These are phyloP conservation scores for Platanthera zijinensis DNA, from an alignment of 106 monocot species.

Conservation along the genomic window DNA sequence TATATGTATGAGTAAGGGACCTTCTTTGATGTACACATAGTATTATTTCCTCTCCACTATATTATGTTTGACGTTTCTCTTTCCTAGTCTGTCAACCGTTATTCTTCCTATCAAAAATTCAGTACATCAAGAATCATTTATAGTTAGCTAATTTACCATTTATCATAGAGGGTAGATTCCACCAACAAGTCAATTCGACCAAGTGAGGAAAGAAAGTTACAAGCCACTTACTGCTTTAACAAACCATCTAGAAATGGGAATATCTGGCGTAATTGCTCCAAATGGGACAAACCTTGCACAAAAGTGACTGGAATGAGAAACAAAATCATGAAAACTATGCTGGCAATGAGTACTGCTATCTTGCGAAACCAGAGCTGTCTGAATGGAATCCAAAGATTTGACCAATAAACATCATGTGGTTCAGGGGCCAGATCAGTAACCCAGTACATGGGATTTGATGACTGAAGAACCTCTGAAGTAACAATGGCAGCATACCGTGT, in stretches of 20 bases:
- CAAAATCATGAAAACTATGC: slow-evolving; percentile 68
- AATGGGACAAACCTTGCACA: slow-evolving; percentile 78
- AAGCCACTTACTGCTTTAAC: slow-evolving; percentile 66
- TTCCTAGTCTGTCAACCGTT: no score
- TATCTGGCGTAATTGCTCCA: slow-evolving; percentile 62
- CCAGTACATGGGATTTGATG: slow-evolving; percentile 94
- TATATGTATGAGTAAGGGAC: no score
- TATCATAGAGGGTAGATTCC: not conserved
- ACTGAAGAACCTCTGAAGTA: slow-evolving; percentile 74
- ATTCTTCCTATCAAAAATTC: no score
- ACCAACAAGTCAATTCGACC: not conserved
- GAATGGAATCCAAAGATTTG: slow-evolving; percentile 94
- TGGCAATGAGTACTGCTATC: slow-evolving; percentile 61
- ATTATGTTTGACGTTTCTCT: no score
- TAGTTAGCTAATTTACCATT: no score
- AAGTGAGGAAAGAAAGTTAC: not conserved
- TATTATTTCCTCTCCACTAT: no score
- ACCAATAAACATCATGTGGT: slow-evolving; percentile 92
- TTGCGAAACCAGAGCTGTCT: slow-evolving; percentile 81
- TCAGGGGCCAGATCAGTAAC: slow-evolving; percentile 85
- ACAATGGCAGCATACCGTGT: slow-evolving; percentile 80
- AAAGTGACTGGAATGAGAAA: slow-evolving; percentile 83
- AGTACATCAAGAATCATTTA: no score
- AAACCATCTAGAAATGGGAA: slow-evolving; percentile 72
- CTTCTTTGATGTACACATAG: no score